phyloP scores from a whole-genome alignment of 805 yeast species.

The Barnettozyma californica region DNA sequence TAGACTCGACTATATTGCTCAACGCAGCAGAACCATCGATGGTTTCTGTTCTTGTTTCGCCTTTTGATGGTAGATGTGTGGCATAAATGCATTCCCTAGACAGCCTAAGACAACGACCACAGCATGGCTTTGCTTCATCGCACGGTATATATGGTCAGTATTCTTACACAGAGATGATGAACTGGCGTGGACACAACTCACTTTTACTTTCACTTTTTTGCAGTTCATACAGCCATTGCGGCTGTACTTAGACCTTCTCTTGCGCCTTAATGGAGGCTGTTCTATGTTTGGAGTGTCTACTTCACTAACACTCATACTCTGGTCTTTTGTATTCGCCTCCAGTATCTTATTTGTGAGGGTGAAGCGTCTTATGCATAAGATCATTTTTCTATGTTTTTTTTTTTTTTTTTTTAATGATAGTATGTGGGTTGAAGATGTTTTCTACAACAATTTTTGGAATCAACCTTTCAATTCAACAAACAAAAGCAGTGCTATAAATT shows the following conservation, averaged over 20 bases:
- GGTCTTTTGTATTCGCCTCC: too few relatives aligned
- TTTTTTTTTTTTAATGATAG: too few relatives aligned
- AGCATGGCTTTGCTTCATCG: neutral
- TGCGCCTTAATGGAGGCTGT: neutral
- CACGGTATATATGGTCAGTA: neutral
- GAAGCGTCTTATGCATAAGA: too few relatives aligned
- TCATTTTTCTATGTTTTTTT: too few relatives aligned
- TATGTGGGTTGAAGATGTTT: too few relatives aligned
- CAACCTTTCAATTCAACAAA: too few relatives aligned
- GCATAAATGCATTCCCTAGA: neutral
- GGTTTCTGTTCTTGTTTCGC: neutral
- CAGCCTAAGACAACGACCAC: neutral
- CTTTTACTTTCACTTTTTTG: neutral
- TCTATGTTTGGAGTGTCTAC: neutral
- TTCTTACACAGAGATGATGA: too few relatives aligned
- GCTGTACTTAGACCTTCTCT: neutral
- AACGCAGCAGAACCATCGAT: neutral
- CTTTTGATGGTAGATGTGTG: neutral
- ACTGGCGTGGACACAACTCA: neutral
- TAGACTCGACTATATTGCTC: neutral
- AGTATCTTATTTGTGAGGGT: too few relatives aligned
- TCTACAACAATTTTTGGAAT: too few relatives aligned
- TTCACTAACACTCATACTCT: too few relatives aligned
- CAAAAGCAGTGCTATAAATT: too few relatives aligned
- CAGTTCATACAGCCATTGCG: neutral